Evolutionary conservation across 441 rosid species (phyloP).

Genomic region (Geranium incanum): DNA sequence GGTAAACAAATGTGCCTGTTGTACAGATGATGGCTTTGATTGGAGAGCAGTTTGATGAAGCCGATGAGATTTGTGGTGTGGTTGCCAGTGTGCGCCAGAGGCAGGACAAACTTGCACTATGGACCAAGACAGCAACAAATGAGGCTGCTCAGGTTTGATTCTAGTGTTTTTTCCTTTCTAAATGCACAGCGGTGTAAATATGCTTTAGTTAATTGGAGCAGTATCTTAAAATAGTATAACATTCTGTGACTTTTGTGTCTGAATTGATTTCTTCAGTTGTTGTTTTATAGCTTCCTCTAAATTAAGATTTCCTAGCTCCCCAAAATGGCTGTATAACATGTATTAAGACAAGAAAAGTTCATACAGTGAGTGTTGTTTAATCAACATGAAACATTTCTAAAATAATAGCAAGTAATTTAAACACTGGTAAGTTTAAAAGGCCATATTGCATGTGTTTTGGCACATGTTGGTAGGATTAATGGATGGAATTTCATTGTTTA

Average conservation of each 20-base stretch:
- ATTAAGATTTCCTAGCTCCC: not conserved
- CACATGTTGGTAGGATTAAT: not conserved
- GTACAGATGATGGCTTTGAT: conserved; percentile 58
- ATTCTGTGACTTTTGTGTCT: too few relatives aligned
- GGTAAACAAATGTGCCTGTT: not conserved
- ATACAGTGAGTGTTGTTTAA: not conserved
- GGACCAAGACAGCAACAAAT: conserved; percentile 60
- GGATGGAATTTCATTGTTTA: not conserved
- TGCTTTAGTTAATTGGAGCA: not conserved
- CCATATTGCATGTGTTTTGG: not conserved
- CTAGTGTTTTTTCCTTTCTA: not conserved
- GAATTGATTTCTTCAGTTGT: too few relatives aligned
- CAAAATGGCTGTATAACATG: not conserved
- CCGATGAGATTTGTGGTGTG: conserved; percentile 64
- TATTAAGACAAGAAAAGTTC: too few relatives aligned
- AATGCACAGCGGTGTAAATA: not conserved
- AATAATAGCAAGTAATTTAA: not conserved
- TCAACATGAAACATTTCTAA: not conserved
- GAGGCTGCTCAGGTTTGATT: conserved; percentile 54
- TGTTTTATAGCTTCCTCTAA: not conserved
- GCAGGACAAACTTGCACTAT: conserved; percentile 56
- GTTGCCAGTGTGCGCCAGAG: conserved; percentile 57
- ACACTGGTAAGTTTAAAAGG: not conserved
- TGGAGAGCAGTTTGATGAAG: conserved; percentile 65
- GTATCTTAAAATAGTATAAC: too few relatives aligned